A percentile compares a stretch with the other conserved stretches of the same genome.
Conservation (phyloP, 73 alveolate species). For the Tetrahymena thermophila region DNA sequence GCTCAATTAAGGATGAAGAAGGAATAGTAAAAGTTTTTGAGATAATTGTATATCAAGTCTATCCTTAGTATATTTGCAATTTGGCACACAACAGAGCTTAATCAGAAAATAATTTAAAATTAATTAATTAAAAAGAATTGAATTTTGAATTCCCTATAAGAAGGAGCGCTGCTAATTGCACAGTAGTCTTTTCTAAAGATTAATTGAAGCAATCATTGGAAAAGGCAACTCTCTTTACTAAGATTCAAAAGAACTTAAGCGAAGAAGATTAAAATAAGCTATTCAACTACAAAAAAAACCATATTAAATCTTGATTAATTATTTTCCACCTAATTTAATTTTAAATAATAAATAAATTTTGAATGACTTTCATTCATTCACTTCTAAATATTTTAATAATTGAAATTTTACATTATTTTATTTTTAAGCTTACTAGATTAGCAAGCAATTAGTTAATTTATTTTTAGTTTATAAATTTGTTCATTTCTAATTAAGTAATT, state of each 20-base stretch:
- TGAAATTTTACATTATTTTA: no score
- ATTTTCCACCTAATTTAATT: neutral
- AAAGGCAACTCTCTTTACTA: neutral
- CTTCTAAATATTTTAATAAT: no score
- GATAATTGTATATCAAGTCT: neutral
- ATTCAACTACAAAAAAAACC: neutral
- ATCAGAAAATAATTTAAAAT: neutral
- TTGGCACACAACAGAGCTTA: neutral
- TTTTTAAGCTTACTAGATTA: no score
- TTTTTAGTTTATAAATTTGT: no score
- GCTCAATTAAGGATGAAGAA: neutral
- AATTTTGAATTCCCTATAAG: neutral
- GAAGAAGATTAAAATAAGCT: neutral
- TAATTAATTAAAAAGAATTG: neutral
- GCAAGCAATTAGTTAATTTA: no score
- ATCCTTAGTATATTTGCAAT: neutral
- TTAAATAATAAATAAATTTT: neutral
- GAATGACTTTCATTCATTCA: no score
- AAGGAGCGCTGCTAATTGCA: neutral
- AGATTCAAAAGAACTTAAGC: neutral
- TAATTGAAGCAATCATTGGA: neutral
- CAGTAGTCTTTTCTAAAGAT: neutral
- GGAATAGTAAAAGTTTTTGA: neutral
- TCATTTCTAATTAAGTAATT: no score
- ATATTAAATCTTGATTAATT: neutral